A percentile compares a stretch with the other conserved stretches of the same genome.
These are phyloP conservation scores for Penicillium mononematosum DNA, from an alignment of 495 filamentous ascomycete genomes.

Conservation along the genomic window DNA sequence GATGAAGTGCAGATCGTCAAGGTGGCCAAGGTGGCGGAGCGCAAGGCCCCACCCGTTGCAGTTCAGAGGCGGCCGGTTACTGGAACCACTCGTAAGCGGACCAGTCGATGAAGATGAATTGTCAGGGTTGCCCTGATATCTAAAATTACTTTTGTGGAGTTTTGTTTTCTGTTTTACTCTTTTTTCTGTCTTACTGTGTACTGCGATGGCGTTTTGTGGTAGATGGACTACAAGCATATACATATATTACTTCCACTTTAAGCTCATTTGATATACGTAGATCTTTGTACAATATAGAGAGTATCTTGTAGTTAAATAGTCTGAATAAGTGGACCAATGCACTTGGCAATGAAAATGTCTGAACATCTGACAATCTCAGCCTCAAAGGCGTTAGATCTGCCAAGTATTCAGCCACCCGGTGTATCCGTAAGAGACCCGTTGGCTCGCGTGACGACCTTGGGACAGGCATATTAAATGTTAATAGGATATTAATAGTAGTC, in stretches of 20 bases:
- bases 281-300: background rate
- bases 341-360: too few relatives aligned
- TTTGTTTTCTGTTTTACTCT: constrained; percentile 8
- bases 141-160: constrained; percentile 3
- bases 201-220: constrained; percentile 18
- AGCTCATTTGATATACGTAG: background rate
- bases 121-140: constrained; percentile 10
- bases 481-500: too few relatives aligned
- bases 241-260: background rate
- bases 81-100: constrained; percentile 26
- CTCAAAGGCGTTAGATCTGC: background rate
- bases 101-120: constrained; percentile 24
- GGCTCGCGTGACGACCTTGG: too few relatives aligned
- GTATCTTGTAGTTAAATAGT: background rate
- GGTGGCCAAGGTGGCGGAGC: constrained; percentile 29
- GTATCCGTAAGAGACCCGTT: too few relatives aligned
- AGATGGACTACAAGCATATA: constrained; percentile 4
- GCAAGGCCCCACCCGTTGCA: constrained; percentile 22
- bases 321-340: background rate
- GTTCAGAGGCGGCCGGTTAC: constrained; percentile 22
- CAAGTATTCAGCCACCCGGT: constrained; percentile 9
- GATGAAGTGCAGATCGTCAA: constrained; percentile 38
- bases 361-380: too few relatives aligned
- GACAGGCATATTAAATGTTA: too few relatives aligned
- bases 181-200: constrained; percentile 6